phyloP scores from a whole-genome alignment of 1,284 basidiomycete species.

The Kwoniella shivajii region DNA sequence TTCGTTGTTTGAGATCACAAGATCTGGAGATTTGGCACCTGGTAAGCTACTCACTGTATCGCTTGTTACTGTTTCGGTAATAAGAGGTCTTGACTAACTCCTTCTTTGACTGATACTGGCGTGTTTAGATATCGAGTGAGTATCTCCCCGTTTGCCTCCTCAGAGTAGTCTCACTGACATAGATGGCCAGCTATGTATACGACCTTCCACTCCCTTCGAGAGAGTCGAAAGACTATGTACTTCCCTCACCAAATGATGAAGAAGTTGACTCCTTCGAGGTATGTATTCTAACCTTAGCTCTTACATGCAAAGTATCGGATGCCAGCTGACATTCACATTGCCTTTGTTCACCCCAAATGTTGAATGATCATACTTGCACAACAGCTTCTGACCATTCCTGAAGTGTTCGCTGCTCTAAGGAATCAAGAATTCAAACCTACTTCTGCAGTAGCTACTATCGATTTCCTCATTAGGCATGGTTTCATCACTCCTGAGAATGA shows the following conservation, averaged over 20 bases:
- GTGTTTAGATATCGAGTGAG: slow-evolving; percentile 1
- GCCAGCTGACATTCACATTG: not conserved
- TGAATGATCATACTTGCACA: not conserved
- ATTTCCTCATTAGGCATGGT: slow-evolving; percentile 59
- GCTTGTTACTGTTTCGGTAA: too few species aligned
- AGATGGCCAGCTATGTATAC: slow-evolving; percentile 62
- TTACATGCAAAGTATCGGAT: not conserved
- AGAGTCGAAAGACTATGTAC: slow-evolving; percentile 54
- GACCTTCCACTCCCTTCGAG: slow-evolving; percentile 67
- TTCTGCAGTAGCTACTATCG: slow-evolving; percentile 59
- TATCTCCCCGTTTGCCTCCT: not conserved
- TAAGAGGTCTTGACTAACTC: too few species aligned
- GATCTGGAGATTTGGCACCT: slow-evolving; percentile 75
- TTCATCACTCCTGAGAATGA: slow-evolving; percentile 58
- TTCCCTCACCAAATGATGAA: slow-evolving; percentile 75
- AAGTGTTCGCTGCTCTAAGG: slow-evolving; percentile 52
- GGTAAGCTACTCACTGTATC: too few species aligned
- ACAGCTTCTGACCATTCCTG: slow-evolving; percentile 36
- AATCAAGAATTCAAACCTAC: slow-evolving; percentile 58
- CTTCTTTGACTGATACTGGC: not conserved
- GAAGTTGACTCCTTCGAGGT: slow-evolving; percentile 80
- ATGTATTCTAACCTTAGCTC: slow-evolving; percentile 1
- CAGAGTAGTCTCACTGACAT: not conserved
- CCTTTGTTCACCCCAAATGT: not conserved
- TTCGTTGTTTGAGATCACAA: slow-evolving; percentile 61